A percentile compares a stretch with the other conserved stretches of the same genome.
Conservation (phyloP, 805 yeast species). For the Kluyveromyces dobzhanskii region DNA sequence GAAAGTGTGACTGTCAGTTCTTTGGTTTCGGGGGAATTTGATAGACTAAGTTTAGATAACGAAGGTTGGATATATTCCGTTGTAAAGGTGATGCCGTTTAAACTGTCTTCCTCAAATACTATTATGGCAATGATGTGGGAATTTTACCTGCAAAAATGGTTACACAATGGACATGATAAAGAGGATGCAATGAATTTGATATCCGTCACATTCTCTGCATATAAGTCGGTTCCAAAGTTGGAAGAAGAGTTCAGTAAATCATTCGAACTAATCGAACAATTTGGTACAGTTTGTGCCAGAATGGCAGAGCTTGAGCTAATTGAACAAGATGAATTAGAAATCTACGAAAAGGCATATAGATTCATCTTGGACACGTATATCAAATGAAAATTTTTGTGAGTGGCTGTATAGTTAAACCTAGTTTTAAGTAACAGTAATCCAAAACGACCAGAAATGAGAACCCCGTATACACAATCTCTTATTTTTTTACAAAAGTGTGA, state of each 20-base stretch:
- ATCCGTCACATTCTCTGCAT: conserved; percentile 22
- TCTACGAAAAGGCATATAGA: conserved; percentile 16
- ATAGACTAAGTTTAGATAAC: conserved; percentile 40
- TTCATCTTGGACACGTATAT: conserved; percentile 1
- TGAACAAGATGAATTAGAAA: conserved; percentile 14
- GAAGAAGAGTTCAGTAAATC: conserved; percentile 23
- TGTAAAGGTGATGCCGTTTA: conserved; percentile 54
- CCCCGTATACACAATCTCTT: no score
- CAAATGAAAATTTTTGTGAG: not conserved
- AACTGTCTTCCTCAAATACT: conserved; percentile 46
- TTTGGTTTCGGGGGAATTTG: conserved; percentile 48
- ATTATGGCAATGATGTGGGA: conserved; percentile 41
- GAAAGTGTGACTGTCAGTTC: conserved; percentile 45
- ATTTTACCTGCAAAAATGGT: conserved; percentile 27
- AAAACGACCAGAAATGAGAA: no score
- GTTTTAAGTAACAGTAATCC: not conserved
- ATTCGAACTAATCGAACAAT: conserved; percentile 15
- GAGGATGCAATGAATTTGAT: conserved; percentile 24
- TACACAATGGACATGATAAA: conserved; percentile 29
- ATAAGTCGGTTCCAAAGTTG: conserved; percentile 21
- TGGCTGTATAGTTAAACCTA: not conserved
- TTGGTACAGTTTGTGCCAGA: conserved; percentile 12
- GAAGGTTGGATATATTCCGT: conserved; percentile 49
- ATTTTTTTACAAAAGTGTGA: no score
- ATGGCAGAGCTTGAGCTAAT: conserved; percentile 16